Conservation (phyloP, 2,329 filamentous ascomycete genomes). For the Talaromyces sp. region DNA sequence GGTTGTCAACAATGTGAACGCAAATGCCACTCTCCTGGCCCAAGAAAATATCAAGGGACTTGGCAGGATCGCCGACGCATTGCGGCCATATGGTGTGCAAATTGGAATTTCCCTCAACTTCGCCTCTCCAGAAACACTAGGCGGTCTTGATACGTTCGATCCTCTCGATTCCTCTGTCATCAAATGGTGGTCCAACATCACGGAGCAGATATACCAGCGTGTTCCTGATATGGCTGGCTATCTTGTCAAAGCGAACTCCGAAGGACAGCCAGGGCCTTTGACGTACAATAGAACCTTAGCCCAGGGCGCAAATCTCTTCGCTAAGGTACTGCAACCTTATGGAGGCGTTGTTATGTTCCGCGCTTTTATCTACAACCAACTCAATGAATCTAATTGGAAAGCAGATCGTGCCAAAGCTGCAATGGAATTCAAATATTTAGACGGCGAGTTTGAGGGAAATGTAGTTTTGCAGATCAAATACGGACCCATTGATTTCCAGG, state of each 20-base stretch:
- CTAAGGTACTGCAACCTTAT: constrained; percentile 52
- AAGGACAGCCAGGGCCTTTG: constrained; percentile 63
- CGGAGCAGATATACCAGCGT: constrained; percentile 53
- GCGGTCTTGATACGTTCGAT: constrained; percentile 59
- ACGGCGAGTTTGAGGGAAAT: constrained; percentile 64
- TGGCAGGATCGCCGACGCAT: constrained; percentile 57
- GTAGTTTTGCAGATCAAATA: constrained; percentile 71
- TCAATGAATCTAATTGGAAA: constrained; percentile 59
- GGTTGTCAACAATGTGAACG: constrained; percentile 69
- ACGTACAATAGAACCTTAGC: constrained; percentile 67
- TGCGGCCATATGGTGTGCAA: constrained; percentile 64
- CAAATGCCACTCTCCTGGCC: constrained; percentile 56
- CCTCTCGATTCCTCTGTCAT: constrained; percentile 59
- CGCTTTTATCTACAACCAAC: constrained; percentile 63
- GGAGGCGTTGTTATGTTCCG: constrained; percentile 64
- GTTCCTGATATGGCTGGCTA: constrained; percentile 67
- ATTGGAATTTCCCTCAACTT: constrained; percentile 66
- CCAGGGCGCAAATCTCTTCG: constrained; percentile 66
- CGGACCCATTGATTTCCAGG: constrained; percentile 70
- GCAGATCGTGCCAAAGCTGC: constrained; percentile 66
- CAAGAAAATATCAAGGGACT: constrained; percentile 58
- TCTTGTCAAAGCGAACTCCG: constrained; percentile 67
- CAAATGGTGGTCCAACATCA: constrained; percentile 59
- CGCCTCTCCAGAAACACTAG: constrained; percentile 56
- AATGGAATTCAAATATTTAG: constrained; percentile 60